These are phyloP conservation scores for Jacaranda copaia DNA, from an alignment of 257 asterid species.

Conservation along the genomic window DNA sequence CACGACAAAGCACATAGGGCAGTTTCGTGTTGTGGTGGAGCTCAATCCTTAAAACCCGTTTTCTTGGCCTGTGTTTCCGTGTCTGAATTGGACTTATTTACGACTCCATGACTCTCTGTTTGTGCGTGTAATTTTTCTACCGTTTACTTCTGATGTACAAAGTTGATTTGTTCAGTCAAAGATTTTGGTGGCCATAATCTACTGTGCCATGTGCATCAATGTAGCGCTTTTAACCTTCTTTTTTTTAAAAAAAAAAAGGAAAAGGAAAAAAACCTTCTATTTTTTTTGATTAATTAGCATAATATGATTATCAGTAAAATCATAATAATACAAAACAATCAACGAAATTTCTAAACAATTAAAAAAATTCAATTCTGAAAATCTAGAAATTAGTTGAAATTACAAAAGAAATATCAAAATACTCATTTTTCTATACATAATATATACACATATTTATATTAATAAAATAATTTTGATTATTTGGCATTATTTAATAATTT, in stretches of 20 bases:
- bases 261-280: too few species aligned
- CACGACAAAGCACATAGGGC: constrained; percentile 30
- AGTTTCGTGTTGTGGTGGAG: constrained; percentile 50
- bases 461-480: too few species aligned
- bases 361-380: too few species aligned
- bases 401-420: too few species aligned
- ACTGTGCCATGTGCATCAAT: not conserved
- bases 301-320: too few species aligned
- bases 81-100: constrained; percentile 45
- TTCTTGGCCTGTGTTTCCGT: constrained; percentile 44
- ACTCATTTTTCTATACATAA: too few species aligned
- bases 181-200: not conserved
- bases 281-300: too few species aligned
- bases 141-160: not conserved
- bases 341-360: too few species aligned
- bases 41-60: constrained; percentile 59
- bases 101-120: not conserved
- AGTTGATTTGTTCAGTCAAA: constrained; percentile 1
- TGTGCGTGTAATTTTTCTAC: constrained; percentile 16
- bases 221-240: not conserved
- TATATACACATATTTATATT: too few species aligned
- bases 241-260: not conserved
- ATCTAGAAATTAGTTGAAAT: too few species aligned
- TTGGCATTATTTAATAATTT: too few species aligned
- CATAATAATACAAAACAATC: too few species aligned